Percentiles rank a stretch among this genome's conserved stretches.
Evolutionary conservation across 495 filamentous ascomycete species (phyloP).

Genomic region (Penicillium nucicola): DNA sequence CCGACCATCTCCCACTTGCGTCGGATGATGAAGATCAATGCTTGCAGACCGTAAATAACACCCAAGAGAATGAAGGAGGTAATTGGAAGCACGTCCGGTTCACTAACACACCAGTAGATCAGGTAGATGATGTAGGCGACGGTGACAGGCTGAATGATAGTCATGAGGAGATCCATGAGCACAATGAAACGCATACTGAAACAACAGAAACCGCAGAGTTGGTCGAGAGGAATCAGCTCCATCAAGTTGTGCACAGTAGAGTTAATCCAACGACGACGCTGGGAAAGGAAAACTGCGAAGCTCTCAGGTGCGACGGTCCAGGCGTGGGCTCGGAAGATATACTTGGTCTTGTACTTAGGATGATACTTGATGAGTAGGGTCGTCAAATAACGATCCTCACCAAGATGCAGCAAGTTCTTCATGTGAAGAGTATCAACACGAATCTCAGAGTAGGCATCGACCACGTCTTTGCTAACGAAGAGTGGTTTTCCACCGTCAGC

Average conservation of each 20-base stretch:
- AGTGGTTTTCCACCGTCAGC: constrained; percentile 92
- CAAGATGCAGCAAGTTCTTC: constrained; percentile 94
- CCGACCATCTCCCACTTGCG: constrained; percentile 99
- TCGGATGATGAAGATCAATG: constrained; percentile 91
- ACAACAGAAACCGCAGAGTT: constrained; percentile 99
- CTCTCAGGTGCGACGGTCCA: constrained; percentile 95
- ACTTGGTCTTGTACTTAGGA: constrained; percentile 95
- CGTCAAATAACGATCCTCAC: constrained; percentile 92
- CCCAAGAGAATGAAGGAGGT: constrained; percentile 86
- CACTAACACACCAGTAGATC: constrained; percentile 64
- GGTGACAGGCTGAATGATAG: constrained; percentile 86
- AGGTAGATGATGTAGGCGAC: constrained; percentile 91
- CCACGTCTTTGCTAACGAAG: constrained; percentile 88
- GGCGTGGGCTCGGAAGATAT: constrained; percentile 84
- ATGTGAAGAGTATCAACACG: constrained; percentile 97
- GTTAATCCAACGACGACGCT: constrained; percentile 99
- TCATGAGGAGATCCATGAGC: constrained; percentile 89
- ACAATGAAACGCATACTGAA: constrained; percentile 99
- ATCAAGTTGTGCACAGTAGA: constrained; percentile 97
- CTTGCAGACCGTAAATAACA: constrained; percentile 94
- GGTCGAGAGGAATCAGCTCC: constrained; percentile 87
- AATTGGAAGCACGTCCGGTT: constrained; percentile 65
- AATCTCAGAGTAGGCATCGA: constrained; percentile 82
- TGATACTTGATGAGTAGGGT: constrained; percentile 93
- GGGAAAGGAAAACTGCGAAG: constrained; percentile 92